Evolutionary conservation across 345 rosid species (phyloP), one percentile per base, ranked within the genome.

Genomic region (Gossypium turneri): DNA sequence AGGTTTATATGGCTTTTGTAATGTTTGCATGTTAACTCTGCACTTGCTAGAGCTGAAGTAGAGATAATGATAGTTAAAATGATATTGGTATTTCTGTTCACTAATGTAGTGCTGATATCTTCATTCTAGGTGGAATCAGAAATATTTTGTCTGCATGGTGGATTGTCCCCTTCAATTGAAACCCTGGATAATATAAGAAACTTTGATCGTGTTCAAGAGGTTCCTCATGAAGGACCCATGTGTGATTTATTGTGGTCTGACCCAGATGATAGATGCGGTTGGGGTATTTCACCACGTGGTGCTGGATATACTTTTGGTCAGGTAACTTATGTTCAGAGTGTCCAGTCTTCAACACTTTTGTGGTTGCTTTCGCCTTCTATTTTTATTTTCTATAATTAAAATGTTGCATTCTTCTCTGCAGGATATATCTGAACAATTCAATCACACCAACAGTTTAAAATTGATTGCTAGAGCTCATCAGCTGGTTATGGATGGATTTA

Each of bases 281-380:
- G 98, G 98, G 98, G 98, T 15, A 94, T 94, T 79, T 94, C 98
- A 76, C 98, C 98, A 22, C 92, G 98, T 73, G 98, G 98, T 75
- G 98, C 98, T 34, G 98, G 98, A 67, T 94, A 92, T 81, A 92
- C 98, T 44, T 92, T 94, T 84, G 98, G 98, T 78, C 98, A 94
- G 86, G 98, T 94, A 83, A 78, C 60, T 45, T 15, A 2, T 16
- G 51, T 29, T 47, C 20, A 51, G 17, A 29, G 47, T 9, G 71
- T 61, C 25, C 65, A 57, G 34, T 62, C 64, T 19, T 68, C 48
- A 38, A 50, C n/a, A n/a, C 29, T 44, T 72, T 66, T 22, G 56
- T 38, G 29, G 29, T n/a, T 25, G 8, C 38, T 29, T 57, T 25
- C 7, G 41, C 24, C 24, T 56, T 75, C 41, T 64, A 41, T 60